Conservation (phyloP, 805 yeast species). For the Zygotorulaspora sp. region DNA sequence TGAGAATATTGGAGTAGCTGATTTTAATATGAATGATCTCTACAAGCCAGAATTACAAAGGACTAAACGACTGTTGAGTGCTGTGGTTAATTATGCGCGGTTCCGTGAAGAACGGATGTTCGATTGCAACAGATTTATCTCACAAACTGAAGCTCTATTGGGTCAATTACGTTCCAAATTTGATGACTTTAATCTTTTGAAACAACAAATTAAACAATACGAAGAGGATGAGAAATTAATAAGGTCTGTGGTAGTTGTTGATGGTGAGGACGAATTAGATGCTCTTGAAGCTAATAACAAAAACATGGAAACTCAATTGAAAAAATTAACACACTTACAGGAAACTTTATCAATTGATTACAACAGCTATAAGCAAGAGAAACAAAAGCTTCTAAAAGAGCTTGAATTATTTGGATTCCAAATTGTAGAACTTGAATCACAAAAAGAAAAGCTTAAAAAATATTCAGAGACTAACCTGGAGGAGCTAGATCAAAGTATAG, state of each 20-base stretch:
- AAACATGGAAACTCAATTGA: slow-evolving; percentile 57
- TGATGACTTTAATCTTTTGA: slow-evolving; percentile 38
- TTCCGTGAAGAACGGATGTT: slow-evolving; percentile 72
- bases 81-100: slow-evolving; percentile 79
- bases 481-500: slow-evolving; percentile 47
- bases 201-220: slow-evolving; percentile 36
- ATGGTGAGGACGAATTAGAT: slow-evolving; percentile 33
- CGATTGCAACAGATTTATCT: slow-evolving; percentile 61
- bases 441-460: slow-evolving; percentile 53
- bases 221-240: slow-evolving; percentile 34
- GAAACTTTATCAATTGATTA: slow-evolving; percentile 60
- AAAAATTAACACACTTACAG: slow-evolving; percentile 56
- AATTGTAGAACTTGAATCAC: slow-evolving; percentile 52
- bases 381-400: slow-evolving; percentile 51
- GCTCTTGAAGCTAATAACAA: slow-evolving; percentile 48
- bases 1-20: slow-evolving; percentile 69
- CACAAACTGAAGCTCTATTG: slow-evolving; percentile 47
- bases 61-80: slow-evolving; percentile 64
- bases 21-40: slow-evolving; percentile 70
- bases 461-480: slow-evolving; percentile 60
- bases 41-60: slow-evolving; percentile 71
- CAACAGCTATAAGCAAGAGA: slow-evolving; percentile 57
- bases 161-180: slow-evolving; percentile 43
- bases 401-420: slow-evolving; percentile 58
- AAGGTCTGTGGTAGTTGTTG: slow-evolving; percentile 14